These are phyloP conservation scores for Ustilago esculenta DNA, from an alignment of 1,284 basidiomycete species.

Conservation along the genomic window DNA sequence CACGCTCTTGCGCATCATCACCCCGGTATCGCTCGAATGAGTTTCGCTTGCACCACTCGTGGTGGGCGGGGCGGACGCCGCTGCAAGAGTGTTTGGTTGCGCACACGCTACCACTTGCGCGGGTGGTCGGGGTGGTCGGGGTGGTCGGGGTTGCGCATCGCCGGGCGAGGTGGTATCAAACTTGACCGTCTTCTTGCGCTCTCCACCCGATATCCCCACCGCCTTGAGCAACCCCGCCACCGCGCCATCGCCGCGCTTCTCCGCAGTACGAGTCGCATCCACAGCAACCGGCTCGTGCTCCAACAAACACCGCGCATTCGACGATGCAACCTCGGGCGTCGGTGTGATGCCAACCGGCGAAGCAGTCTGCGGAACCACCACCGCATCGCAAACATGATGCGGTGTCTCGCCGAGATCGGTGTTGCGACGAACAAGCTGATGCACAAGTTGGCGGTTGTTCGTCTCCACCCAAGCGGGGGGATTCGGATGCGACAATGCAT, in stretches of 20 bases:
- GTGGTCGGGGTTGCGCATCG: slow-evolving; percentile 47
- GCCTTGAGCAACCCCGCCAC: slow-evolving; percentile 14
- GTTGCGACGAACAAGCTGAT: slow-evolving; percentile 51
- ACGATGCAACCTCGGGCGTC: slow-evolving; percentile 4
- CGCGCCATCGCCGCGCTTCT: not conserved
- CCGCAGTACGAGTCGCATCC: slow-evolving; percentile 16
- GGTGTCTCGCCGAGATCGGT: slow-evolving; percentile 34
- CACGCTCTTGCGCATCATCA: slow-evolving; percentile 44
- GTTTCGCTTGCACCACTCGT: too few relatives aligned
- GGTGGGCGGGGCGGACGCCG: too few relatives aligned
- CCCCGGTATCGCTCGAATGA: too few relatives aligned
- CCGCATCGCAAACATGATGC: slow-evolving; percentile 18
- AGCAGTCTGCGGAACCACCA: slow-evolving; percentile 24
- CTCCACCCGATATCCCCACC: slow-evolving; percentile 5
- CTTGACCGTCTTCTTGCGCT: slow-evolving; percentile 46
- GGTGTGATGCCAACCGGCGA: slow-evolving; percentile 25
- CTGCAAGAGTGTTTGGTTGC: slow-evolving; percentile 30
- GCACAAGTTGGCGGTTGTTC: slow-evolving; percentile 42
- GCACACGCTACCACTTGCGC: slow-evolving; percentile 56
- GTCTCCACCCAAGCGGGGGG: slow-evolving; percentile 52
- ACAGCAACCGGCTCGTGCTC: slow-evolving; percentile 39
- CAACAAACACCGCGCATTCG: slow-evolving; percentile 3
- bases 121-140: slow-evolving; percentile 49
- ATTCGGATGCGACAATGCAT: slow-evolving; percentile 47
- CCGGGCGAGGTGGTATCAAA: slow-evolving; percentile 45